phyloP scores from a whole-genome alignment of 2,329 filamentous ascomycete species.

The Fusarium sp. region DNA sequence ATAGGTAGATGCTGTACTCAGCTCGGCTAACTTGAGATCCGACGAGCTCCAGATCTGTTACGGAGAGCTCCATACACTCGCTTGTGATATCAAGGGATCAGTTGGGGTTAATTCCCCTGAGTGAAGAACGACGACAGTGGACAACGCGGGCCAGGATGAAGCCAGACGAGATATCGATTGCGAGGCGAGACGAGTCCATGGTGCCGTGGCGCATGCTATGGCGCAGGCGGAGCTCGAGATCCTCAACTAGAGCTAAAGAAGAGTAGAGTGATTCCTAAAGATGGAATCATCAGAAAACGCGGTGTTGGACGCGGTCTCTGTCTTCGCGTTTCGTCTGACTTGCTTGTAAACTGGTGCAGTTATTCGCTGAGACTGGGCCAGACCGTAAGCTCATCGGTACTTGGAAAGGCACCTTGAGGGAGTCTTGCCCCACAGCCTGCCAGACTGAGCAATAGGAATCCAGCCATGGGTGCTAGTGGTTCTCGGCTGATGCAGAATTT shows the following conservation, averaged over 20 bases:
- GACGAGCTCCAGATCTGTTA: slow-evolving; percentile 21
- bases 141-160: slow-evolving; percentile 31
- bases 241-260: slow-evolving; percentile 19
- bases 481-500: slow-evolving; percentile 41
- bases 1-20: slow-evolving; percentile 5
- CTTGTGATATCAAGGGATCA: slow-evolving; percentile 3
- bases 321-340: slow-evolving; percentile 23
- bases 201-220: slow-evolving; percentile 27
- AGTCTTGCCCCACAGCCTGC: slow-evolving; percentile 38
- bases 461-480: slow-evolving; percentile 38
- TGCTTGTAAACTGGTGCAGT: slow-evolving; percentile 8
- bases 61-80: slow-evolving; percentile 20
- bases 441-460: slow-evolving; percentile 42
- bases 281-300: slow-evolving; percentile 18
- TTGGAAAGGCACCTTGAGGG: slow-evolving; percentile 21
- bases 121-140: slow-evolving; percentile 13
- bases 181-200: slow-evolving; percentile 33
- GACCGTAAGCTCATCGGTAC: slow-evolving; percentile 20
- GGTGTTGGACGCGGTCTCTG: slow-evolving; percentile 16
- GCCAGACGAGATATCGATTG: slow-evolving; percentile 31
- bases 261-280: slow-evolving; percentile 8
- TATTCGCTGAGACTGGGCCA: slow-evolving; percentile 18
- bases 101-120: slow-evolving; percentile 9
- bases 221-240: slow-evolving; percentile 5
- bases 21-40: slow-evolving; percentile 27